A percentile compares a stretch with the other conserved stretches of the same genome.
These are phyloP conservation scores for Leccinum imitatum DNA, from an alignment of 768 basidiomycete genomes.

Conservation along the genomic window DNA sequence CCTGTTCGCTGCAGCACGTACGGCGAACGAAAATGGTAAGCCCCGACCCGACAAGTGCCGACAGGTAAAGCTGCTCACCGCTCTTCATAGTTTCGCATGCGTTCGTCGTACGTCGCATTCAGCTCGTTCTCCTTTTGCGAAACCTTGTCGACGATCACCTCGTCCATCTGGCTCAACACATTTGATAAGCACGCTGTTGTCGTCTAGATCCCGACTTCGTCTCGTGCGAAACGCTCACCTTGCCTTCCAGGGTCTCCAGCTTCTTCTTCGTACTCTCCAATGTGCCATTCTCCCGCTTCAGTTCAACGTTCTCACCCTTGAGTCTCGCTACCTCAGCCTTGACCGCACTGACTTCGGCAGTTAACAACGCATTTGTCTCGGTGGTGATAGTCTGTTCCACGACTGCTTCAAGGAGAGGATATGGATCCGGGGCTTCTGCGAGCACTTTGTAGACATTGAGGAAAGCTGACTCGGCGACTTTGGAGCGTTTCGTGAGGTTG, in stretches of 20 bases:
- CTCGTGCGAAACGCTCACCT: slow-evolving; percentile 44
- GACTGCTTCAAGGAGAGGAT: slow-evolving; percentile 92
- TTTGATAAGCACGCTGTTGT: slow-evolving; percentile 1
- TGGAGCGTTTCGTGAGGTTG: slow-evolving; percentile 88
- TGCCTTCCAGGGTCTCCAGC: slow-evolving; percentile 79
- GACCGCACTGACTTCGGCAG: slow-evolving; percentile 71
- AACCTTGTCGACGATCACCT: slow-evolving; percentile 85
- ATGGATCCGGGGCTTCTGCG: slow-evolving; percentile 96
- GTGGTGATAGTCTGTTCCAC: slow-evolving; percentile 93
- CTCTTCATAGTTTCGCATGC: slow-evolving; percentile 93
- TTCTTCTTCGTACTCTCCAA: slow-evolving; percentile 74
- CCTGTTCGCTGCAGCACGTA: slow-evolving; percentile 68
- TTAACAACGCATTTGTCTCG: slow-evolving; percentile 31
- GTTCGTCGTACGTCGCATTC: slow-evolving; percentile 96
- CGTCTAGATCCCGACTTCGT: not conserved
- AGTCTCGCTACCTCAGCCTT: slow-evolving; percentile 72
- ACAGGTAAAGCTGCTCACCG: slow-evolving; percentile 49
- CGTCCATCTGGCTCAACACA: slow-evolving; percentile 78
- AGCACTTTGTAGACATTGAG: slow-evolving; percentile 95
- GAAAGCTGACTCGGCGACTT: slow-evolving; percentile 92
- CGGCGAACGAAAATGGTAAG: slow-evolving; percentile 1
- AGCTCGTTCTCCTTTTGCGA: slow-evolving; percentile 94
- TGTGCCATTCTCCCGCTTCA: slow-evolving; percentile 67
- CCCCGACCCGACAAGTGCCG: not conserved
- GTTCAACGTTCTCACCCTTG: slow-evolving; percentile 78